These are phyloP conservation scores for Pseudogymnoascus sp. DNA, from an alignment of 2,329 filamentous ascomycete genomes.

Conservation along the genomic window DNA sequence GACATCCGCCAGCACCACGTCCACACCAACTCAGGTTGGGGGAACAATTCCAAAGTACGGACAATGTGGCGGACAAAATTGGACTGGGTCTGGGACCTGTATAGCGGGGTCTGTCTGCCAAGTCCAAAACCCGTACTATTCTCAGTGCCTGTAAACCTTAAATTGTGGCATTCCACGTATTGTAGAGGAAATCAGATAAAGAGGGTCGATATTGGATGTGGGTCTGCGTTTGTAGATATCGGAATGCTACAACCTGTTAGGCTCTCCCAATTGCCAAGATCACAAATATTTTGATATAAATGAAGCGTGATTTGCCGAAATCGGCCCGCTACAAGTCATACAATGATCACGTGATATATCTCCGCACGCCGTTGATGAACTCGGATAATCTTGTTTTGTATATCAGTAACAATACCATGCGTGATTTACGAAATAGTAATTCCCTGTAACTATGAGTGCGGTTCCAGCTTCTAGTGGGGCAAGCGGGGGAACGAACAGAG, in stretches of 20 bases:
- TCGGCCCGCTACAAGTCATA: not conserved
- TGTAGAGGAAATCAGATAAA: not conserved
- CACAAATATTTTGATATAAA: not conserved
- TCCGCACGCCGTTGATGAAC: not conserved
- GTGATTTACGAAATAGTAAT: not conserved
- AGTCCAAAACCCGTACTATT: not conserved
- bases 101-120: not conserved
- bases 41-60: slow-evolving; percentile 10
- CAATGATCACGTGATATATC: not conserved
- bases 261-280: not conserved
- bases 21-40: not conserved
- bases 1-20: slow-evolving; percentile 2
- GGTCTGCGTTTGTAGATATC: not conserved
- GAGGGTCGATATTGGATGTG: not conserved
- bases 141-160: slow-evolving; percentile 7
- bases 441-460: not conserved
- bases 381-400: not conserved
- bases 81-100: not conserved
- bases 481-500: slow-evolving; percentile 7
- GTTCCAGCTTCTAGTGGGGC: not conserved
- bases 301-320: not conserved
- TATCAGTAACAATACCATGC: not conserved
- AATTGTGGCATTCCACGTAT: not conserved
- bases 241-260: not conserved
- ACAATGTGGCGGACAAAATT: not conserved